These are phyloP conservation scores for Cryptococcus depauperatus DNA, from an alignment of 1,284 basidiomycete genomes.

Conservation along the genomic window DNA sequence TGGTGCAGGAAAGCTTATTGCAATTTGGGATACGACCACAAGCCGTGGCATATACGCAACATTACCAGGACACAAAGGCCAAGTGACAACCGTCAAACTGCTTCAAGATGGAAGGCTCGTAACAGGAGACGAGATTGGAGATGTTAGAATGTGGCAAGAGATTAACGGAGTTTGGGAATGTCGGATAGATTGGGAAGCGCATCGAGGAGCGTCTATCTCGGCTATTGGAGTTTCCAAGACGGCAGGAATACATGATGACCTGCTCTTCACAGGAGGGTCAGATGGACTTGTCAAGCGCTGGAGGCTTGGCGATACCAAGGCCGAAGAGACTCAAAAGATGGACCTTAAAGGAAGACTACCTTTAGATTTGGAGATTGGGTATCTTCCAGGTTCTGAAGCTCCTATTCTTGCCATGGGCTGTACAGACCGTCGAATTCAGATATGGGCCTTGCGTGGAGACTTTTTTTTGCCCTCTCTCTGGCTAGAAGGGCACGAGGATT, in stretches of 20 bases:
- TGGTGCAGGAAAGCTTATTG: constrained; percentile 65
- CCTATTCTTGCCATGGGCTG: constrained; percentile 64
- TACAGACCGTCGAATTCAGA: constrained; percentile 66
- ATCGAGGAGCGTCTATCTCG: constrained; percentile 59
- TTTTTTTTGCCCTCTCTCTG: constrained; percentile 45
- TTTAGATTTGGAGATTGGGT: constrained; percentile 57
- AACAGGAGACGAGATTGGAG: constrained; percentile 67
- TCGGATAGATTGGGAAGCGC: constrained; percentile 49
- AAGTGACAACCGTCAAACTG: constrained; percentile 70
- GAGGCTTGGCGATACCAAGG: constrained; percentile 36
- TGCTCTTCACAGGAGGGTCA: constrained; percentile 66
- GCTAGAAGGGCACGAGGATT: constrained; percentile 86
- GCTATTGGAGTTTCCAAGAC: constrained; percentile 43
- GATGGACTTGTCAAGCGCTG: constrained; percentile 69
- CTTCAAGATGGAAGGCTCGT: constrained; percentile 47
- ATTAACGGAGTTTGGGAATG: constrained; percentile 5
- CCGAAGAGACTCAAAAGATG: constrained; percentile 51
- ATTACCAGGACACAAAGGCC: constrained; percentile 62
- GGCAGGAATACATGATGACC: constrained; percentile 27
- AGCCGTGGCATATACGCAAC: constrained; percentile 59
- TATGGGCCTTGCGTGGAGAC: constrained; percentile 63
- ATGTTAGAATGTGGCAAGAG: constrained; percentile 41
- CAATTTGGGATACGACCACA: constrained; percentile 62
- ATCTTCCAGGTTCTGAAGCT: constrained; percentile 60
- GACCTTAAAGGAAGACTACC: constrained; percentile 64